Percentiles rank a stretch among this genome's conserved stretches.
phyloP scores from a whole-genome alignment of 768 basidiomycete genomes.

The Pisolithus orientalis region DNA sequence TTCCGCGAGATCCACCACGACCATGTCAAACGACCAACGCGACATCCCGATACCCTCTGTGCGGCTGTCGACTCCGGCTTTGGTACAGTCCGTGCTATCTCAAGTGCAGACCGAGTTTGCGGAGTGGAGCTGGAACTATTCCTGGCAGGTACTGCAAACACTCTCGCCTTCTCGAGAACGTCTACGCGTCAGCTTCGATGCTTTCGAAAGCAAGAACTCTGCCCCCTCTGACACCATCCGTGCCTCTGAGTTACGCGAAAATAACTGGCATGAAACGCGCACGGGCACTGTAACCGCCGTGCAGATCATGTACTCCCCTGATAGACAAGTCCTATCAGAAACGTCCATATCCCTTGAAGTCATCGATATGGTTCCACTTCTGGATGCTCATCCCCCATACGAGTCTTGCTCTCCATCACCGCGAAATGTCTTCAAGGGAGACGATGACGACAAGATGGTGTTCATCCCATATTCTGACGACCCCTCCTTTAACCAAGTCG shows the following conservation, averaged over 20 bases:
- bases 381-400: constrained; percentile 37
- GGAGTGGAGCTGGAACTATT: constrained; percentile 12
- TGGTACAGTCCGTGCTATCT: constrained; percentile 12
- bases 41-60: neutral
- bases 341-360: constrained; percentile 12
- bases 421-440: constrained; percentile 45
- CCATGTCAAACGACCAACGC: neutral
- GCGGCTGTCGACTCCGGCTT: neutral
- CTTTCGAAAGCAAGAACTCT: constrained; percentile 2
- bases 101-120: constrained; percentile 22
- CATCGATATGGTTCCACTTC: constrained; percentile 2
- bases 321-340: constrained; percentile 7
- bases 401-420: constrained; percentile 49
- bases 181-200: constrained; percentile 5
- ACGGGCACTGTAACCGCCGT: neutral
- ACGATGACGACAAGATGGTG: constrained; percentile 50
- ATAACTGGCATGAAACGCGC: neutral
- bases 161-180: constrained; percentile 12
- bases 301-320: constrained; percentile 12
- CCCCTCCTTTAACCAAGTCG: constrained; percentile 37
- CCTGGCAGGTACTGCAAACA: constrained; percentile 9
- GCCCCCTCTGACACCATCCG: neutral
- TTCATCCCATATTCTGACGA: constrained; percentile 66
- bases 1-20: neutral
- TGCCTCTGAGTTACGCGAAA: neutral